These are phyloP conservation scores for Ustilago cynodontis DNA, from an alignment of 1,284 basidiomycete species.

Conservation along the genomic window DNA sequence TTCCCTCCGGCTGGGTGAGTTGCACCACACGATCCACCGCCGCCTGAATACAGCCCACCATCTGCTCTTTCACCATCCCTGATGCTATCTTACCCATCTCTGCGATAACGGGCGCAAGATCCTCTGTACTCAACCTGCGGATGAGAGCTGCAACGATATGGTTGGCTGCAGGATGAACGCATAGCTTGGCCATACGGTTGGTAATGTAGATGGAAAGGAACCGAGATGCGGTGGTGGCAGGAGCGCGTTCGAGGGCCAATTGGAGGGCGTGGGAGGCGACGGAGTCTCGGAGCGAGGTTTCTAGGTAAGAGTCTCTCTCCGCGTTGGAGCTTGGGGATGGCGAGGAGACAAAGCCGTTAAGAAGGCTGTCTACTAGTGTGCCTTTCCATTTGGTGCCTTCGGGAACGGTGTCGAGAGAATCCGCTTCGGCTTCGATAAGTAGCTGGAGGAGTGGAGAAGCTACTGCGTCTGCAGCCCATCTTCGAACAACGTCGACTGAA, in stretches of 20 bases:
- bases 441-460: conserved; percentile 62
- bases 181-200: conserved; percentile 58
- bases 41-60: conserved; percentile 40
- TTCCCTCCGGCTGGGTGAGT: neutral
- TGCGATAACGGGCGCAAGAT: conserved; percentile 5
- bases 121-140: conserved; percentile 20
- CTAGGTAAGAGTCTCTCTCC: conserved; percentile 57
- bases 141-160: conserved; percentile 59
- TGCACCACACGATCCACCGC: conserved; percentile 27
- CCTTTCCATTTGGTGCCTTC: conserved; percentile 22
- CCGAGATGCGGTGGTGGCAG: conserved; percentile 18
- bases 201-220: conserved; percentile 62
- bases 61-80: conserved; percentile 47
- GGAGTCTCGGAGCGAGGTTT: conserved; percentile 62
- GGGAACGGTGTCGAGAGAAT: conserved; percentile 33
- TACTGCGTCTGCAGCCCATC: conserved; percentile 51
- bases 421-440: conserved; percentile 45
- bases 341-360: conserved; percentile 51
- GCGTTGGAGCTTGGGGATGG: neutral
- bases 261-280: conserved; percentile 65
- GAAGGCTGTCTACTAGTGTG: conserved; percentile 50
- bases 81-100: conserved; percentile 36
- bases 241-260: conserved; percentile 33
- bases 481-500: conserved; percentile 21
- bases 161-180: conserved; percentile 65